These are phyloP conservation scores for Micromonas commoda DNA, from an alignment of 139 green algal genomes.

Conservation along the genomic window DNA sequence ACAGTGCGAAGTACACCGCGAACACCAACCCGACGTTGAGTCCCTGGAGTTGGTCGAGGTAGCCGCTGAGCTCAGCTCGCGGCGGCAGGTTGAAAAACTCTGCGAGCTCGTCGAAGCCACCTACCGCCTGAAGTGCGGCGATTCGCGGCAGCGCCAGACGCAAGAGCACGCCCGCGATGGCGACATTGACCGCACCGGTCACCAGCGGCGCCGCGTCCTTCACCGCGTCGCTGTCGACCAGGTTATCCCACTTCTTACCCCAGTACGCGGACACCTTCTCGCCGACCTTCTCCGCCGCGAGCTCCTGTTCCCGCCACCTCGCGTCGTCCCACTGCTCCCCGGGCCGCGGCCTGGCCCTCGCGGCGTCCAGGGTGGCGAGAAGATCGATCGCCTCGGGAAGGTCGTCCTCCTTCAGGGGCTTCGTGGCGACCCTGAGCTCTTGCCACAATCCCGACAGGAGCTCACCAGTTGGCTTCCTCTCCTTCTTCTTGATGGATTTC, in stretches of 20 bases:
- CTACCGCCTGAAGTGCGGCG: conserved; percentile 13
- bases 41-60: conserved; percentile 13
- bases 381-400: background rate
- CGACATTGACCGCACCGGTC: conserved; percentile 13
- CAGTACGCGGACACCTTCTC: background rate
- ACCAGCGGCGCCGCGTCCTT: conserved; percentile 11
- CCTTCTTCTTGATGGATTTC: background rate
- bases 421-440: background rate
- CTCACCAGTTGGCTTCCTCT: background rate
- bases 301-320: background rate
- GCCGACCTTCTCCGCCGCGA: background rate
- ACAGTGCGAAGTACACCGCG: conserved; percentile 11
- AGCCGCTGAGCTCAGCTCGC: conserved; percentile 6
- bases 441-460: background rate
- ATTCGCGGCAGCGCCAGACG: conserved; percentile 3
- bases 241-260: background rate
- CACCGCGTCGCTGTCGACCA: conserved; percentile 1
- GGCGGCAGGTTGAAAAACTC: conserved; percentile 20
- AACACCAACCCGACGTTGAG: background rate
- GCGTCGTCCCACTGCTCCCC: conserved; percentile 1
- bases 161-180: conserved; percentile 2
- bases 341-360: background rate
- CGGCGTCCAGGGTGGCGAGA: background rate
- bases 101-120: conserved; percentile 16
- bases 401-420: background rate